These are phyloP conservation scores for Rhazya stricta DNA, from an alignment of 257 asterid species.

Conservation along the genomic window DNA sequence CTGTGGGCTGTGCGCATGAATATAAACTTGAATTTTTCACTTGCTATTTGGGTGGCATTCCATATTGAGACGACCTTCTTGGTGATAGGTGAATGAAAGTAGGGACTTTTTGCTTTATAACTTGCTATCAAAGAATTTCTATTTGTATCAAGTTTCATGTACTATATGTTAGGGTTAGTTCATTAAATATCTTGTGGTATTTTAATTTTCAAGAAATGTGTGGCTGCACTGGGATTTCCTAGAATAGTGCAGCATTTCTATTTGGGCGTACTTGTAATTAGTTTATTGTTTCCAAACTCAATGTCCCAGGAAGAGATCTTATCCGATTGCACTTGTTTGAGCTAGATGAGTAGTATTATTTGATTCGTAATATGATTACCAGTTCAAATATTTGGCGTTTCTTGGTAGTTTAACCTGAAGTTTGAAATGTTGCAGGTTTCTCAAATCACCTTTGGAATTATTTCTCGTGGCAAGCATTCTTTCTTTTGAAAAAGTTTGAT, in stretches of 20 bases:
- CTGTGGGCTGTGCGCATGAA: not conserved
- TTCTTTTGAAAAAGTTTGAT: not conserved
- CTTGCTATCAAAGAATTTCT: not conserved
- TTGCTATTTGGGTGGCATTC: not conserved
- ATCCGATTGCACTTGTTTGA: not conserved
- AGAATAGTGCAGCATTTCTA: not conserved
- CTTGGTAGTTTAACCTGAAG: not conserved
- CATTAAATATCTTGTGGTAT: not conserved
- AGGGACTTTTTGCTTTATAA: not conserved
- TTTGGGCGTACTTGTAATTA: not conserved
- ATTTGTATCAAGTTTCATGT: not conserved
- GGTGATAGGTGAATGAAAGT: constrained; percentile 2
- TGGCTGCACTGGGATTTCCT: not conserved
- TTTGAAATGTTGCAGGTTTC: not conserved
- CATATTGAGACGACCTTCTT: not conserved
- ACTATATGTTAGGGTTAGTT: not conserved
- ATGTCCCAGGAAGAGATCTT: too few relatives aligned
- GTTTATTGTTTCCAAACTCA: not conserved
- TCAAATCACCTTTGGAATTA: not conserved
- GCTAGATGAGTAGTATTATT: not conserved
- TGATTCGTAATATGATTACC: not conserved
- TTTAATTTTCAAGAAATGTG: not conserved
- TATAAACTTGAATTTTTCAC: not conserved
- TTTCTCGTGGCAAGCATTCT: not conserved
- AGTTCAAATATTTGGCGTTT: too few relatives aligned